Evolutionary conservation across 306 rosid species (phyloP), one percentile per base, ranked within the genome.

Genomic region (Cicer cuneatum): DNA sequence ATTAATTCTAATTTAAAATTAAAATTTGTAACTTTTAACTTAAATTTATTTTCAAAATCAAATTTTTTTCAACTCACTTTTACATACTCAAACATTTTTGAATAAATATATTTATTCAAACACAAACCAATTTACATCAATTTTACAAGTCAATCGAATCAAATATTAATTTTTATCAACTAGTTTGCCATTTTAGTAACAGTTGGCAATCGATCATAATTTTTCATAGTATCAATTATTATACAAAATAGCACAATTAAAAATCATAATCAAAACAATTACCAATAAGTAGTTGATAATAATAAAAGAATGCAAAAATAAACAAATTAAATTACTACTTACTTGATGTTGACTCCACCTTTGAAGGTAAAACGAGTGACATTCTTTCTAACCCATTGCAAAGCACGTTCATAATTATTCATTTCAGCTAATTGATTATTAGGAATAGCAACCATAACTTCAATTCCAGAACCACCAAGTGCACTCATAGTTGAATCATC

Each of bases 391-490:
- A 94, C 98, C 98, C 98, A 94, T 41, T 88, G 89, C 74, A 75
- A 51, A 61, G 97, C 98, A n/a, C 95, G 93, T 51, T 80, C 71
- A 60, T 83, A 88, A 80, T 81, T 42, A 48, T 7, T 77, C 96
- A 94, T 85, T 5, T 63, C 81, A 35, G 72, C 72, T 11, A 94
- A 92, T 60, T 91, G 97, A 67, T 88, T 82, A 64, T 94, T 94
- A 5, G 97, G 98, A 73, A 94, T 94, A 38, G 87, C 98, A 60
- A 94, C 85, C 97, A 94, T 90, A 54, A 91, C 97, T 86, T 94
- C 92, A 54, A 94, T 82, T 16, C 71, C 87, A n/a, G 88, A 69
- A 1, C 96, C 97, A 61, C 87, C 82, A 37, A 94, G 85, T 78
- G 97, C 97, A 48, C 52, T 59, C 97, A 93, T 88, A 51, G 90